Base-by-base conservation (phyloP, 768 basidiomycete species). In the Lactarius quietus region DNA sequence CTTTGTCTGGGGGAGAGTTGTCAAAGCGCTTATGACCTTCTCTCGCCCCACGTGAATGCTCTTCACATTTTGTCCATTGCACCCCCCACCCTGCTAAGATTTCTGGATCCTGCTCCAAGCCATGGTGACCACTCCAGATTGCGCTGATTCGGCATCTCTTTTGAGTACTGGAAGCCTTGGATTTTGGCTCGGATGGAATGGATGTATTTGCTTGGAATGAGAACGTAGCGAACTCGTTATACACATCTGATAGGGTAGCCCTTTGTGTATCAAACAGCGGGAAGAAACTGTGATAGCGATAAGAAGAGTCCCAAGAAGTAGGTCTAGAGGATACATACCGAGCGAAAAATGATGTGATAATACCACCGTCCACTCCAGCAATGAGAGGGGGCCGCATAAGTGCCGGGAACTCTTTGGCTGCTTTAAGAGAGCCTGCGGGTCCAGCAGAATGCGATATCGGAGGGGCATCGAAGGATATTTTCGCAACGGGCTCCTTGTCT, bases 201-300 rank as follows among this genome's bases (percentile, higher is more conserved):
- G 84, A 74, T 1, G 95, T 95, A 74, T 95, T 95, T 70, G 86
- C 85, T 23, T 89, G 90, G 74, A 88, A 90, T 1, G 95, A 97
- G 74, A 98, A 95, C 9, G 94, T 95, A n/a, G 95, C 91, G 14
- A 83, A 78, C 1, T 90, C 86, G 65, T 91, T 85, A 74, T 98
- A 99, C 23, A 83, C 92, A 54, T 88, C 80, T 18, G 84, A 72
- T 7, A 98, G 82, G 0, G 80, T 76, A 0, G 81, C 76, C 20
- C 96, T 86, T 68, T 91, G 85, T 23, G 78, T 82, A 74, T 99
- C 97, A 74, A 92, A 95, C 2, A 86, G 74, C 10, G 88, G 84
- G 78, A 98, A 95, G 76, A 89, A 97, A 57, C 93, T 95, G 66
- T 7, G 35, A 26, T 31, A 31, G n/a, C 20, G 3, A 39, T 53